Percentiles rank a stretch among this genome's conserved stretches.
Evolutionary conservation across 2,329 filamentous ascomycete species (phyloP).

Genomic region (Aspergillus intermedius): DNA sequence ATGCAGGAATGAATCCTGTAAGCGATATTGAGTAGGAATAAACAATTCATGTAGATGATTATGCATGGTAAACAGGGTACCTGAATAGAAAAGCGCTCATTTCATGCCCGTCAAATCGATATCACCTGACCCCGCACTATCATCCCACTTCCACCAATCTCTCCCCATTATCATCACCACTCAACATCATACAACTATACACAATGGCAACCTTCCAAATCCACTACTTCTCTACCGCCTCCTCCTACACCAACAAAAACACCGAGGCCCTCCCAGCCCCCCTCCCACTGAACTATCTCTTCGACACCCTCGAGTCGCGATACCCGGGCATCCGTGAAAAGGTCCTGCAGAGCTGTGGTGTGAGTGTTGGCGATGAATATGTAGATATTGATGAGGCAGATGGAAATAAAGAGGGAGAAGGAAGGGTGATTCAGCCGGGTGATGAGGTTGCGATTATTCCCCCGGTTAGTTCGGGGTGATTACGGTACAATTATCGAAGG

Average conservation of each 20-base stretch:
- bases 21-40: too few species aligned
- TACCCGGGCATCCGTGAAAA: conserved; percentile 38
- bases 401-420: conserved; percentile 10
- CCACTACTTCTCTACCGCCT: conserved; percentile 42
- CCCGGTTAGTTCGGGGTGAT: conserved; percentile 42
- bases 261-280: conserved; percentile 38
- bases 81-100: too few species aligned
- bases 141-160: too few species aligned
- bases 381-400: conserved; percentile 29
- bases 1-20: too few species aligned
- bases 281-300: conserved; percentile 31
- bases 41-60: too few species aligned
- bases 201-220: conserved; percentile 31
- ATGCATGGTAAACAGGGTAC: too few species aligned
- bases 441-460: conserved; percentile 44
- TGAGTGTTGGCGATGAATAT: conserved; percentile 40
- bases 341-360: conserved; percentile 34
- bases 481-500: not conserved
- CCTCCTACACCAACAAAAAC: conserved; percentile 34
- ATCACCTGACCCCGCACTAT: too few species aligned
- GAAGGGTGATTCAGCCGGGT: conserved; percentile 27
- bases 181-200: too few species aligned
- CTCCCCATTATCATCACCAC: too few species aligned
- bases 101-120: too few species aligned
- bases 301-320: conserved; percentile 30